Percentiles rank a stretch among this genome's conserved stretches.
phyloP scores from a whole-genome alignment of 2,329 filamentous ascomycete genomes.

The Xylariaceae sp. region DNA sequence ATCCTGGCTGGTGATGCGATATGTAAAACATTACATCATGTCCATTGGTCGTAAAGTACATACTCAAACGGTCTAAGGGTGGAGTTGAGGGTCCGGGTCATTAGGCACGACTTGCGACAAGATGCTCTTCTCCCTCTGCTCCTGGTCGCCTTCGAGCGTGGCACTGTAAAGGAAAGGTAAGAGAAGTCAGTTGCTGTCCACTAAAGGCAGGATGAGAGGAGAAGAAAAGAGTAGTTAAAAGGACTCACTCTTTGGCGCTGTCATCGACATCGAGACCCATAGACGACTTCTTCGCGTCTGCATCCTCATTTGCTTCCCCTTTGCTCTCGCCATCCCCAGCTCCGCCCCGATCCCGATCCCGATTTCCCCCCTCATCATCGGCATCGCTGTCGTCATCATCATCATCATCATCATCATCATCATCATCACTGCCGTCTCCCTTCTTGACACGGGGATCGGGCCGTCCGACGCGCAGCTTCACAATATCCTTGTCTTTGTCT shows the following conservation, averaged over 20 bases:
- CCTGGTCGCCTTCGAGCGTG: constrained; percentile 26
- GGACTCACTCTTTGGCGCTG: constrained; percentile 27
- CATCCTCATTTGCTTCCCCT: constrained; percentile 22
- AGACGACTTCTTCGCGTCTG: constrained; percentile 32
- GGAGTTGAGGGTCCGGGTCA: background rate
- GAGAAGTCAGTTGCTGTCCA: background rate
- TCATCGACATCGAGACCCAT: constrained; percentile 35
- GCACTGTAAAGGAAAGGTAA: too few species aligned
- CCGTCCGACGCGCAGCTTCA: constrained; percentile 7
- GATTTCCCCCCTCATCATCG: constrained; percentile 19
- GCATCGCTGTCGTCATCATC: constrained; percentile 25
- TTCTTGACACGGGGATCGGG: constrained; percentile 3
- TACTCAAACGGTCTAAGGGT: too few species aligned
- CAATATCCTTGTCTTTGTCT: constrained; percentile 10
- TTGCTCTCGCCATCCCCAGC: constrained; percentile 23
- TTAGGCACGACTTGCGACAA: constrained; percentile 17
- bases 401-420: constrained; percentile 21
- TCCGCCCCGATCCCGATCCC: too few species aligned
- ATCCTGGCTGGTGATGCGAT: too few species aligned
- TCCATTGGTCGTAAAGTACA: too few species aligned
- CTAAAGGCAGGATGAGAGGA: background rate
- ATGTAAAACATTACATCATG: too few species aligned
- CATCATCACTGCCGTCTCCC: constrained; percentile 15
- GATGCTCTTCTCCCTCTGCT: constrained; percentile 30
- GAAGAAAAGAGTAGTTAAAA: background rate